These are phyloP conservation scores for Corylus americana DNA, from an alignment of 306 rosid species.

Conservation along the genomic window DNA sequence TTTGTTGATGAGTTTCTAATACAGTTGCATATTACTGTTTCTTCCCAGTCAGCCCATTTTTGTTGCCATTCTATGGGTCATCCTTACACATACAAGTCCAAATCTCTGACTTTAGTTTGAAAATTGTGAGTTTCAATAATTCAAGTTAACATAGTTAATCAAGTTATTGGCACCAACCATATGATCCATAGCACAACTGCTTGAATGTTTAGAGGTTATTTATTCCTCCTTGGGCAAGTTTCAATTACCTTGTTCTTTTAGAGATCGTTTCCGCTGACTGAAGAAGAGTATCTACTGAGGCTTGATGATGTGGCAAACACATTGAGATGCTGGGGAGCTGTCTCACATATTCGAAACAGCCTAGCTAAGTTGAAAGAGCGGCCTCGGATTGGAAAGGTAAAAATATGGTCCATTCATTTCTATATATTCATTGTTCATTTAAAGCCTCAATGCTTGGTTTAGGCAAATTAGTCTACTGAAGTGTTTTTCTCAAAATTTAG, in stretches of 20 bases:
- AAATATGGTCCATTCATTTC: conserved; percentile 19
- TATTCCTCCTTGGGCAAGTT: not conserved
- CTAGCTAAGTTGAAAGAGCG: conserved; percentile 74
- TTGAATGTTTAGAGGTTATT: not conserved
- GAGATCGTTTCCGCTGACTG: conserved; percentile 95
- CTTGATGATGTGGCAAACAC: conserved; percentile 90
- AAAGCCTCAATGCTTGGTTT: not conserved
- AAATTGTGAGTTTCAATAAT: not conserved
- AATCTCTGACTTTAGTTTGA: not conserved
- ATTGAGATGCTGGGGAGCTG: conserved; percentile 98
- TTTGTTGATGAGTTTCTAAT: not conserved
- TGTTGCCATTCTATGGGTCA: not conserved
- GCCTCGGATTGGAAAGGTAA: conserved; percentile 97
- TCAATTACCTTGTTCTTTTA: conserved; percentile 27
- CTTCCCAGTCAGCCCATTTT: not conserved
- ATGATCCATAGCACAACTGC: not conserved
- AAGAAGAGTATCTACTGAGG: conserved; percentile 94
- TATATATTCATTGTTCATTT: not conserved
- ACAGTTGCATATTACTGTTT: not conserved
- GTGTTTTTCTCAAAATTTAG: not conserved
- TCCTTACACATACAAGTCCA: not conserved
- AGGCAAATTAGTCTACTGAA: not conserved
- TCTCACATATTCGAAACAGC: conserved; percentile 93
- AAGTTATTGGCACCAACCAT: not conserved
- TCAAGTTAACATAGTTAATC: not conserved